Base-by-base conservation (phyloP, 1,139 yeast genomes). In the Candida tropicalis region DNA sequence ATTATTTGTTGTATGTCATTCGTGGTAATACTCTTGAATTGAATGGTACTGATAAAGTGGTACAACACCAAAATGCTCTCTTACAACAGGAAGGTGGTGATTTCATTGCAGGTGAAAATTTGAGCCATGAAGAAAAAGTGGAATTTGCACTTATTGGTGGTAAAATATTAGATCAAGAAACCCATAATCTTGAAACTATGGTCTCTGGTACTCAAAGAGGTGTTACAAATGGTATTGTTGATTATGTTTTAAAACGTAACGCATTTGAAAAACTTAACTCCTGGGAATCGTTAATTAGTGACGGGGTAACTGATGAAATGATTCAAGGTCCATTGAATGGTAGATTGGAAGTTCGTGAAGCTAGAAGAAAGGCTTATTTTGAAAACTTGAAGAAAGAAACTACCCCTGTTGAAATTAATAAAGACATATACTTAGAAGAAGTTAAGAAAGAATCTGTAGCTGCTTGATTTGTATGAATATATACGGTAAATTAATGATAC, bases 151-250 rank as follows among this genome's bases (percentile, higher is more conserved):
- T 90, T 26, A 70, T 89, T 48, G 96, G 91, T 26, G 97, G 97
- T 40, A 69, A 87, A 62, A 77, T 79, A 29, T 70, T 89, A 46
- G 79, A 87, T 54, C 97, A 90, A 66, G 79, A 81, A 15, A 75
- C 86, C 42, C 87, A 87, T 28, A 96, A 89, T 61, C 87, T 89
- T 59, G 97, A 97, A 10, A 96, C 97, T 12, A 89, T 88, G 62
- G 95, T 86, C 12, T 93, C 87, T 47, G 79, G 84, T 5, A 67
- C 84, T 13, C 70, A 72, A 46, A 81, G 77, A 40, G 78, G 78
- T 53, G 83, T 88, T 48, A 74, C 77, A 52, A 68, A 84, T 57
- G 95, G 89, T 0, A 82, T 86, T 56, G 57, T 68, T 60, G 93
- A 86, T 60, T 90, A 84, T 62, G 88, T 84, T 58, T 62, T 66